Evolutionary conservation across 768 basidiomycete genomes (phyloP), one percentile per base, ranked within the genome.

Genomic region (Wakefieldia striispora): DNA sequence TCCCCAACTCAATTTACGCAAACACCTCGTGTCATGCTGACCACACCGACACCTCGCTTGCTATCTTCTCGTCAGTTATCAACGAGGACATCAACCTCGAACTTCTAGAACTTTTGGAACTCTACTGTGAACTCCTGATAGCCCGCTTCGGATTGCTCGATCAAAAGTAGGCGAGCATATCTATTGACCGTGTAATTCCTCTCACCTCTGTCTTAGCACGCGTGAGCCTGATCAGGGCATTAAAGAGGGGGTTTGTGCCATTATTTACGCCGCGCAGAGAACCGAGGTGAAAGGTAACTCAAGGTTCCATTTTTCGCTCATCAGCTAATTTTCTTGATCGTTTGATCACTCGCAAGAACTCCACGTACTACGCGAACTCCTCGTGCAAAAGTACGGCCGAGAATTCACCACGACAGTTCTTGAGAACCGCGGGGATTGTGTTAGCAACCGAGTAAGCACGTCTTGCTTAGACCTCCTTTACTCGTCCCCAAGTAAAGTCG

Each of bases 371-470:
- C 84, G 97, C 47, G 95, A 98, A 66, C 81, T 97, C 65, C 78
- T 99, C 50, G 90, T 95, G 88, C 90, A 94, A 66, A 97, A 97
- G 71, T 97, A 85, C 64, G 94, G 95, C 16, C 83, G 95, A 19
- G 91, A 94, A 40, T 98, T 91, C 66, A 82, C 94, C 14, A 57
- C 84, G 16, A 79, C 81, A n/a, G 84, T 89, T 2, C 89, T 93
- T 78, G 90, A 94, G 66, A 94, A 95, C 66, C 80, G 76, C 38
- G 83, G 88, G 57, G 74, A 75, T 14, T 83, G 85, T 68, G 95
- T 99, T 38, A 89, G 82, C 56, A 83, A 87, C 42, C 83, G 97
- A 52, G 91, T 92, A 70, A 70, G 84, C 55, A 47, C 34, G 31
- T 11, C 27, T 29, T 29, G 27, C 27, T 43, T 21, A 23, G 40